Evolutionary conservation across 2,329 filamentous ascomycete genomes (phyloP).

Genomic region (Cladosporium austrohemisphaericum): DNA sequence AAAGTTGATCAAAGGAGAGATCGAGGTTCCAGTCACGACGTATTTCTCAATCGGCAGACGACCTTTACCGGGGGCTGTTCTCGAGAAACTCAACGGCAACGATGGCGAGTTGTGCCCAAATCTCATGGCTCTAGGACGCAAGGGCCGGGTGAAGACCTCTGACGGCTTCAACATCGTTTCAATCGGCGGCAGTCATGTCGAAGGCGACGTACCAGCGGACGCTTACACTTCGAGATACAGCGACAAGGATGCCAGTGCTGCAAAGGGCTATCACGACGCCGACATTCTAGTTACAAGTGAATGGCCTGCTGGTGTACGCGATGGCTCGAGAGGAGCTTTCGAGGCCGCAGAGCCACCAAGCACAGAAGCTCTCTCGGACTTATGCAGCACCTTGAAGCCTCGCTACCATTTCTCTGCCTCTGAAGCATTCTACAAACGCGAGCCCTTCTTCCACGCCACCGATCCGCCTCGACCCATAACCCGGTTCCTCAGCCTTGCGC

Average conservation of each 20-base stretch:
- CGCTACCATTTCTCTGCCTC: constrained; percentile 83
- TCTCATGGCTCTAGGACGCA: constrained; percentile 82
- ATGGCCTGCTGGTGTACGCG: constrained; percentile 70
- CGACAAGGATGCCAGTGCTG: constrained; percentile 60
- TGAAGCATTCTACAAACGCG: constrained; percentile 77
- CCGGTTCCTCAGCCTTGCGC: constrained; percentile 84
- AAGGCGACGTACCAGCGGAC: constrained; percentile 38
- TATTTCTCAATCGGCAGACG: constrained; percentile 82
- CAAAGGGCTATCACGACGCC: constrained; percentile 64
- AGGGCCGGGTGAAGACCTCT: constrained; percentile 80
- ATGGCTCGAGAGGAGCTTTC: constrained; percentile 20
- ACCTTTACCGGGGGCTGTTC: constrained; percentile 66
- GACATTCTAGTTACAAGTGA: constrained; percentile 84
- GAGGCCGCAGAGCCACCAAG: constrained; percentile 46
- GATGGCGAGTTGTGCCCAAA: constrained; percentile 77
- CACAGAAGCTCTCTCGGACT: constrained; percentile 68
- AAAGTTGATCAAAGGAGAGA: constrained; percentile 66
- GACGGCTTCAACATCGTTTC: constrained; percentile 86
- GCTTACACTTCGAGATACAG: constrained; percentile 76
- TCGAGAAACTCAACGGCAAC: constrained; percentile 69
- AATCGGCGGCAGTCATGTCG: constrained; percentile 62
- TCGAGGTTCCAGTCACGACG: constrained; percentile 72
- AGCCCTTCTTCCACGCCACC: constrained; percentile 74
- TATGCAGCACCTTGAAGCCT: constrained; percentile 78
- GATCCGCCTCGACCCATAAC: constrained; percentile 57